Percentiles rank a stretch among this genome's conserved stretches.
Conservation (phyloP, 345 rosid genomes). For the Linum tenue region DNA sequence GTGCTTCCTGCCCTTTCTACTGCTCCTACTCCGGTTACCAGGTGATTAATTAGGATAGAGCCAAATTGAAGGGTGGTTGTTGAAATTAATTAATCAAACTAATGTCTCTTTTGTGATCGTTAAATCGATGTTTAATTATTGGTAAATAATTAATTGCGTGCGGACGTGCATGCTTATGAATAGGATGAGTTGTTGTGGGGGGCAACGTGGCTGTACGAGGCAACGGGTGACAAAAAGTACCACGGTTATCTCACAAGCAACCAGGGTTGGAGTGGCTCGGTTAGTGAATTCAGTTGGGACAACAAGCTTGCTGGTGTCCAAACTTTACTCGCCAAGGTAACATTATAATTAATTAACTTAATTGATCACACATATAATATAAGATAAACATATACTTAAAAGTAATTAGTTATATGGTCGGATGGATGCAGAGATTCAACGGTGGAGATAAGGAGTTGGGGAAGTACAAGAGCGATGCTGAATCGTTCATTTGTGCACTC, state of each 20-base stretch:
- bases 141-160: neutral
- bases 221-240: conserved; percentile 45
- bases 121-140: neutral
- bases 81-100: neutral
- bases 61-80: too few relatives aligned
- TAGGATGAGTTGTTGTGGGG: conserved; percentile 84
- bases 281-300: conserved; percentile 88
- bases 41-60: conserved; percentile 25
- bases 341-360: neutral
- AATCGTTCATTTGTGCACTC: conserved; percentile 60
- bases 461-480: conserved; percentile 46
- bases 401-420: neutral
- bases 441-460: conserved; percentile 43
- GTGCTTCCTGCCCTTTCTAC: conserved; percentile 79
- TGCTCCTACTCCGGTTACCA: conserved; percentile 83
- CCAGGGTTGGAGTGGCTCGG: conserved; percentile 76
- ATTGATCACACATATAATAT: neutral
- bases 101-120: neutral
- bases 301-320: conserved; percentile 75
- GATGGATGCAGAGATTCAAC: conserved; percentile 42
- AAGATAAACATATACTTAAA: neutral
- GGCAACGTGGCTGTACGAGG: conserved; percentile 71
- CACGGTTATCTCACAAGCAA: conserved; percentile 47
- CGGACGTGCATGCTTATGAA: neutral
- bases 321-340: conserved; percentile 52